Base-by-base conservation (phyloP, 495 filamentous ascomycete species). In the Penicillium daleae region DNA sequence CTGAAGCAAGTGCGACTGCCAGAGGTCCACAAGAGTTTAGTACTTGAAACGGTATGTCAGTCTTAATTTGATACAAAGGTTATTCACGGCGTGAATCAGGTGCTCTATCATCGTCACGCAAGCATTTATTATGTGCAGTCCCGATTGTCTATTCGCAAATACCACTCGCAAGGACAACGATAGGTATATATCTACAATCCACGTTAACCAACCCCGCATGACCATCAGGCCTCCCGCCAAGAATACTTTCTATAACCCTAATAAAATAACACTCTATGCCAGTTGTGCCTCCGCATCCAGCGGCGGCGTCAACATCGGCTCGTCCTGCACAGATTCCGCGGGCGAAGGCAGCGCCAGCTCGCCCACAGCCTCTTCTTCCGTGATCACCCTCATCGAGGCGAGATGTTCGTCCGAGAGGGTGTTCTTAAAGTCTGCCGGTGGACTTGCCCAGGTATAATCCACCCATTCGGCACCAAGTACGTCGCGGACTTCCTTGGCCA, bases 381-480 rank as follows among this genome's bases (percentile, higher is more conserved):
- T 56, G 15, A 70, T 52, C 29, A 51, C 48, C 58, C 61, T 40
- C 59, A 73, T 12, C 22, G 64, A 21, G 37, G 68, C 60, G 19
- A 75, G 4, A 66, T 80, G 78, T 19, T 74, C 73, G 0, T 69
- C 66, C 5, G 78, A 62, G 2, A 79, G 59, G n/a, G 70, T 65
- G 62, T 91, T 92, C 40, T 88, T 80, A 62, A 85, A 93, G 3
- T 79, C 85, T 13, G 79, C 70, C 0, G 71, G 76, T 0, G 90
- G 90, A 66, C 90, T 93, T 4, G 76, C 75, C 91, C 91, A 95
- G 13, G 79, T 79, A 67, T 87, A 91, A 63, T 92, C 91, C 27
- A 89, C 78, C 87, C 90, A 93, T 21, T 81, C 74, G 0, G 68
- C 31, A 4, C 87, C 88, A 53, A 95, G 68, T 1, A 87, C 78